Conservation (phyloP, 148 eudicot species). For the Rhododendron molle region DNA sequence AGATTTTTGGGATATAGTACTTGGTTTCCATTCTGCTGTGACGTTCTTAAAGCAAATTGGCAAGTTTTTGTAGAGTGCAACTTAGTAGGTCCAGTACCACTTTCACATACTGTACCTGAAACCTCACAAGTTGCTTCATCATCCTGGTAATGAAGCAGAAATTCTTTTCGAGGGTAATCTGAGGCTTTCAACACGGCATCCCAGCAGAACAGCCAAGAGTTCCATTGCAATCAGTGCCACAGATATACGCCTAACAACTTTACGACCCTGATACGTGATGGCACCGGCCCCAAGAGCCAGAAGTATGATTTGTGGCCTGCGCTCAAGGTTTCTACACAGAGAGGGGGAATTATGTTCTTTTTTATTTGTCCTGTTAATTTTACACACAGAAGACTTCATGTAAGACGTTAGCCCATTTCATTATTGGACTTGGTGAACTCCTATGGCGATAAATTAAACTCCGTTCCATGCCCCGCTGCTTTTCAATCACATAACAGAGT, state of each 20-base stretch:
- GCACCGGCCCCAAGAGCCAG: no score
- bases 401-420: no score
- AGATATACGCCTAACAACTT: background rate
- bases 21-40: background rate
- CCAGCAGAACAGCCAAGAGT: background rate
- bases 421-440: no score
- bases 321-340: no score
- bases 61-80: background rate
- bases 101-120: background rate
- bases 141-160: background rate
- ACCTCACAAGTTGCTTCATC: background rate
- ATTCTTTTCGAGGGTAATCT: background rate
- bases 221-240: background rate
- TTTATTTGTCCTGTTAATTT: no score
- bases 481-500: no score
- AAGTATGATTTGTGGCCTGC: no score
- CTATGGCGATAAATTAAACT: no score
- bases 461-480: no score
- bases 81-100: background rate
- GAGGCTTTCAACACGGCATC: background rate
- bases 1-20: background rate
- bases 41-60: background rate
- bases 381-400: no score
- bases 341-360: no score
- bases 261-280: background rate